Evolutionary conservation across 768 basidiomycete genomes (phyloP).

Genomic region (Kwoniella heveanensis): DNA sequence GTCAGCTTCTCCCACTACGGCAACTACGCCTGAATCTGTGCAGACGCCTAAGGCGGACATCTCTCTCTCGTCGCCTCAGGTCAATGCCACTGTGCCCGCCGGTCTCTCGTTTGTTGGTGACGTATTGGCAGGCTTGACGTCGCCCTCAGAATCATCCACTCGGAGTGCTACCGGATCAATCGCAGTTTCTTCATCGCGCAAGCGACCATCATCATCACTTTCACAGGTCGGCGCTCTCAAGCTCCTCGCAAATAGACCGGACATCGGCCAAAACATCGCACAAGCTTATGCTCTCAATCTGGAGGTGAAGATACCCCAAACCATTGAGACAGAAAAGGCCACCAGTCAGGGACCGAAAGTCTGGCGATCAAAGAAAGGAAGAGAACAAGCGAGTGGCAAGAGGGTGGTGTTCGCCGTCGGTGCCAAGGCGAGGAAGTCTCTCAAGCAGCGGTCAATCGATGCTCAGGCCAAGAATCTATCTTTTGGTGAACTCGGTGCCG

Average conservation of each 20-base stretch:
- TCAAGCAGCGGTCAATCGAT: neutral
- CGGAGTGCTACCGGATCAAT: slow-evolving; percentile 14
- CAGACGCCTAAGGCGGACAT: slow-evolving; percentile 19
- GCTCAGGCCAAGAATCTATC: neutral
- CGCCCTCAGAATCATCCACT: slow-evolving; percentile 18
- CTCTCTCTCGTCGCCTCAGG: neutral
- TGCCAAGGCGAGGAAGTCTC: slow-evolving; percentile 2
- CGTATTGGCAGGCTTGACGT: slow-evolving; percentile 28
- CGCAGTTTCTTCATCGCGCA: neutral
- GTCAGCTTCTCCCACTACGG: slow-evolving; percentile 18
- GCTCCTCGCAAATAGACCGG: slow-evolving; percentile 12
- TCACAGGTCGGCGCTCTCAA: slow-evolving; percentile 11
- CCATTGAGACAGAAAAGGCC: slow-evolving; percentile 11
- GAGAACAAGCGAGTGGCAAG: slow-evolving; percentile 19
- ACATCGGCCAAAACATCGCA: neutral
- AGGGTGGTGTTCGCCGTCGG: slow-evolving; percentile 21
- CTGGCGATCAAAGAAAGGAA: slow-evolving; percentile 26
- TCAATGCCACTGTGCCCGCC: neutral
- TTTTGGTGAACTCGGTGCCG: slow-evolving; percentile 15
- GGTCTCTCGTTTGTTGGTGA: slow-evolving; percentile 34
- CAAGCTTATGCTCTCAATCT: slow-evolving; percentile 23
- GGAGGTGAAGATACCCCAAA: neutral
- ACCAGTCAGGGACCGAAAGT: slow-evolving; percentile 3
- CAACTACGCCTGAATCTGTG: slow-evolving; percentile 21
- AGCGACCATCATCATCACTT: neutral